phyloP scores from a whole-genome alignment of 169 alveolate genomes.

The Plasmodium coatneyi region DNA sequence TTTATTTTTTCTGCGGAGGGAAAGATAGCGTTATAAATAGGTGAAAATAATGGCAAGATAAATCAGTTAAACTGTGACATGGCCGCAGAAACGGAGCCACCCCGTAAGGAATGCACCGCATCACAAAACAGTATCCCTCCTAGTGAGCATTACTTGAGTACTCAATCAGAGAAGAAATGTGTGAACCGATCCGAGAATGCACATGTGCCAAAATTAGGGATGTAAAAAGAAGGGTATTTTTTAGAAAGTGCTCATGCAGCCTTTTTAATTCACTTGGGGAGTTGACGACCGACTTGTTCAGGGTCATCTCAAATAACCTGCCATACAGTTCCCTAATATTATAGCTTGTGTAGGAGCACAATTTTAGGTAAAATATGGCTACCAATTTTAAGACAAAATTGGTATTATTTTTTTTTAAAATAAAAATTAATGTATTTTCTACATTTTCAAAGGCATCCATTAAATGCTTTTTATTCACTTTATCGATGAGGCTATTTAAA shows the following conservation, averaged over 20 bases:
- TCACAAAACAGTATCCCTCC: not conserved
- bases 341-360: slow-evolving; percentile 13
- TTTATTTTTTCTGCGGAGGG: slow-evolving; percentile 25
- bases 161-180: slow-evolving; percentile 39
- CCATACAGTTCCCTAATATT: slow-evolving; percentile 33
- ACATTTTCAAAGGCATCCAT: slow-evolving; percentile 41
- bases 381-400: slow-evolving; percentile 67
- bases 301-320: slow-evolving; percentile 8
- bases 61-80: not conserved
- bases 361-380: slow-evolving; percentile 30
- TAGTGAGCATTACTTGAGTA: slow-evolving; percentile 43
- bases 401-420: slow-evolving; percentile 46
- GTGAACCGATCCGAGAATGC: not conserved
- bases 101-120: not conserved
- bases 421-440: slow-evolving; percentile 19
- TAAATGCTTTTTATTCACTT: slow-evolving; percentile 24
- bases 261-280: slow-evolving; percentile 18
- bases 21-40: not conserved
- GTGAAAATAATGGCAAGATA: not conserved
- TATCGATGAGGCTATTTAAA: slow-evolving; percentile 44
- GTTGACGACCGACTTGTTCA: not conserved
- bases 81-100: not conserved
- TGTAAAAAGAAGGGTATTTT: slow-evolving; percentile 19
- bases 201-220: slow-evolving; percentile 32
- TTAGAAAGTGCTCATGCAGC: slow-evolving; percentile 29